Evolutionary conservation across 176 grass and related monocot genomes (phyloP), one percentile per base, ranked within the genome.

Genomic region (Poa annua): DNA sequence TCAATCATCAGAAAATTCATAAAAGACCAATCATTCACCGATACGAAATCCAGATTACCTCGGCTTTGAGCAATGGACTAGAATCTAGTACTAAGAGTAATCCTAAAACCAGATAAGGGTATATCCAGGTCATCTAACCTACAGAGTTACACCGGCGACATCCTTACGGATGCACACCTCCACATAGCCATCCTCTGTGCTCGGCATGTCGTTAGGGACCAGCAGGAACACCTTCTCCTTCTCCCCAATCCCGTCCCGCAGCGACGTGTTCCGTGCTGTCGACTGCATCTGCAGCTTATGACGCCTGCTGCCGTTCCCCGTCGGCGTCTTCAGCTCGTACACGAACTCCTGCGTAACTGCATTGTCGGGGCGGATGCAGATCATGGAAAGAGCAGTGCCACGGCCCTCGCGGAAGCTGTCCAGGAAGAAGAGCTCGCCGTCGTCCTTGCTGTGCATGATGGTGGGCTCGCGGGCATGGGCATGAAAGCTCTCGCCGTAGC

Each of bases 171-270:
- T 72, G 22, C 69, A 49, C 42, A 72, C 69, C 21, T 72, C 69
- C 69, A 72, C 42, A 0, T 16, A 26, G 21, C 69, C 69, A 26
- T 48, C 69, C 42, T 26, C 36, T 0, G 0, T 41, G 66, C 38
- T 14, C 0, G 42, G 42, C 42, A 48, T 0, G 22, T 72, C 69
- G 7, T 72, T 49, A 8, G 69, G 69, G 13, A 72, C 69, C 21
- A 72, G 69, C 69, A 72, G 42, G 0, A 72, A 72, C 42, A 48
- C 69, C 69, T 72, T 72, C 13, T 72, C 69, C 22, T 72, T 72
- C 42, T 74, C 71, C 22, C 71, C 45, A 7, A 32, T 26, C 71
- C 45, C 45, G 4, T 51, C 7, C 0, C 71, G 71, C 22, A 74
- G 45, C 8, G 71, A 74, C 3, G 71, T 74, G 45, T 74, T 74